These are phyloP conservation scores for Tylopilus sp. DNA, from an alignment of 768 basidiomycete species.

Conservation along the genomic window DNA sequence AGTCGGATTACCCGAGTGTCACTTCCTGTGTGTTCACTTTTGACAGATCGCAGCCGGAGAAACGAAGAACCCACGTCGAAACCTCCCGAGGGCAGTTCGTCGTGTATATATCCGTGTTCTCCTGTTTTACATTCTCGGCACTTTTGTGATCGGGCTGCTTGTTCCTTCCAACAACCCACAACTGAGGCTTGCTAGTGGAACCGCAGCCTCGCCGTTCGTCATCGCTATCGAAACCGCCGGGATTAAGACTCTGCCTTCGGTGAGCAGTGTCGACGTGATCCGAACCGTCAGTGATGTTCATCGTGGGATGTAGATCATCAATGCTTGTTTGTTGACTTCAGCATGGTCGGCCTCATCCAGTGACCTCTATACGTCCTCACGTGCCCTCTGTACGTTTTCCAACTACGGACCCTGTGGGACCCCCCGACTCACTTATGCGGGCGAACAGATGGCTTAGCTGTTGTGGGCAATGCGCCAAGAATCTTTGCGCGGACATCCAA, in stretches of 20 bases:
- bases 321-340: constrained; percentile 79
- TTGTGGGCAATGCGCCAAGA: constrained; percentile 76
- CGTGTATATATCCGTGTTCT: constrained; percentile 76
- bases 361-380: constrained; percentile 86
- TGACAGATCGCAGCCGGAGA: constrained; percentile 82
- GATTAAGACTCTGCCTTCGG: constrained; percentile 78
- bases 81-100: constrained; percentile 53
- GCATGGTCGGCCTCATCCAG: constrained; percentile 92
- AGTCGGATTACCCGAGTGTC: too few relatives aligned
- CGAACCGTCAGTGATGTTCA: constrained; percentile 4
- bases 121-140: constrained; percentile 70
- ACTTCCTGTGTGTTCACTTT: constrained; percentile 3
- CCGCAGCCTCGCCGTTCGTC: constrained; percentile 82
- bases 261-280: constrained; percentile 34
- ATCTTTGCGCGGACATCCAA: constrained; percentile 69
- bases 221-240: constrained; percentile 84
- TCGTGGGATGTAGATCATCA: constrained; percentile 57
- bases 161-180: constrained; percentile 65
- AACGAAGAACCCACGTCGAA: constrained; percentile 80
- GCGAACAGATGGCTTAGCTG: constrained; percentile 69
- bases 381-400: constrained; percentile 73
- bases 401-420: neutral
- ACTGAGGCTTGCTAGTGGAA: constrained; percentile 50
- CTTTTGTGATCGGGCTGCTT: constrained; percentile 76
- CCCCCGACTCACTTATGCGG: neutral